A percentile compares a stretch with the other conserved stretches of the same genome.
Evolutionary conservation across 2,329 filamentous ascomycete genomes (phyloP).

Genomic region (Seiridium cupressi): DNA sequence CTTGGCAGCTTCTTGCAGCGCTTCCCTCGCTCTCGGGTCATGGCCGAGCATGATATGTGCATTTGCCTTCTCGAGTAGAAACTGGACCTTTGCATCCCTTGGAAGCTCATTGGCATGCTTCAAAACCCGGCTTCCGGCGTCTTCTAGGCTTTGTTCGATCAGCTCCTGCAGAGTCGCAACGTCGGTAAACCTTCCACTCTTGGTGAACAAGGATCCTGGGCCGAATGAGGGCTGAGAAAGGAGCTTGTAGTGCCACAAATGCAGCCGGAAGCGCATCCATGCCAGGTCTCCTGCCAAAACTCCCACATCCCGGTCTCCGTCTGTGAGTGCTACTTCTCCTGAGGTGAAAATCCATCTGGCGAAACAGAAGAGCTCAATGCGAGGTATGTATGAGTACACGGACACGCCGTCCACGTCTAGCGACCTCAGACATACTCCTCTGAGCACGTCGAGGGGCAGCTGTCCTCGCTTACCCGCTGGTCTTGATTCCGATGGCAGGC

Average conservation of each 20-base stretch:
- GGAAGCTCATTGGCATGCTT: slow-evolving; percentile 23
- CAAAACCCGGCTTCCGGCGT: slow-evolving; percentile 32
- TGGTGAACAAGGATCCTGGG: slow-evolving; percentile 53
- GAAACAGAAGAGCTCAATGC: slow-evolving; percentile 79
- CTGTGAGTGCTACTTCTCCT: slow-evolving; percentile 18
- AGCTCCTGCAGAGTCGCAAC: slow-evolving; percentile 53
- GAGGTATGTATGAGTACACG: slow-evolving; percentile 79
- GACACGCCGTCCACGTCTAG: slow-evolving; percentile 82
- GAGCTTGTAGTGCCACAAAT: slow-evolving; percentile 67
- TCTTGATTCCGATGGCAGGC: slow-evolving; percentile 13
- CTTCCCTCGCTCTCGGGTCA: slow-evolving; percentile 70
- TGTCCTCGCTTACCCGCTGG: background rate
- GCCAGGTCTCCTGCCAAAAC: slow-evolving; percentile 32
- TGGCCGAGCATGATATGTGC: slow-evolving; percentile 82
- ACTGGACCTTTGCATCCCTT: slow-evolving; percentile 59
- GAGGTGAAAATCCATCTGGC: slow-evolving; percentile 55
- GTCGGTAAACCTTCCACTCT: slow-evolving; percentile 57
- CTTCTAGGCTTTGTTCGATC: slow-evolving; percentile 41
- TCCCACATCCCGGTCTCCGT: slow-evolving; percentile 28
- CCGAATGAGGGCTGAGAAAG: slow-evolving; percentile 56
- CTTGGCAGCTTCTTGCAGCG: slow-evolving; percentile 65
- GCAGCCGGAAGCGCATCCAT: slow-evolving; percentile 69
- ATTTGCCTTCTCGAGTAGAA: slow-evolving; percentile 78
- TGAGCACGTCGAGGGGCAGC: slow-evolving; percentile 16
- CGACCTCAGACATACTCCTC: slow-evolving; percentile 55